phyloP scores from a whole-genome alignment of 2,329 filamentous ascomycete species.

The Blastomyces gilchristii region DNA sequence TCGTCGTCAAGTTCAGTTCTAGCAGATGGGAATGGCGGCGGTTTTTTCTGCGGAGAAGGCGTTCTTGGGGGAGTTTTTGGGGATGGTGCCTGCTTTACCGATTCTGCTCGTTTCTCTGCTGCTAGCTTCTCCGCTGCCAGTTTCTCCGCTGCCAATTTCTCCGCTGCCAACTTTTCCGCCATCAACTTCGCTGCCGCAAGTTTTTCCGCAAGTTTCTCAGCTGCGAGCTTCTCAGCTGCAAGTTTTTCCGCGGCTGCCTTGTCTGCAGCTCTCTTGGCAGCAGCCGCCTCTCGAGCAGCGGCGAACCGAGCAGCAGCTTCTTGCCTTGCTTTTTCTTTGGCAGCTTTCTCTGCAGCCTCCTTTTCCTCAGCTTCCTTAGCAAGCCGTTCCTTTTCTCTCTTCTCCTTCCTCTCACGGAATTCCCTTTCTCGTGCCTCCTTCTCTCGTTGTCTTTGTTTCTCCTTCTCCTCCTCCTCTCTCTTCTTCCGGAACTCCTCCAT shows the following conservation, averaged over 20 bases:
- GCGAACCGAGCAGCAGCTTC: conserved; percentile 19
- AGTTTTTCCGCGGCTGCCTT: conserved; percentile 27
- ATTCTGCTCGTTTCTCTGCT: conserved; percentile 20
- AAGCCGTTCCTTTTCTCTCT: conserved; percentile 24
- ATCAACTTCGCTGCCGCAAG: neutral
- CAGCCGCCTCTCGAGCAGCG: conserved; percentile 29
- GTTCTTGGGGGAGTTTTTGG: conserved; percentile 20
- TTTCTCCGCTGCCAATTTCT: conserved; percentile 24
- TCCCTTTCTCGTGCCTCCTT: conserved; percentile 34
- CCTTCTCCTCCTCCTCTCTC: conserved; percentile 30
- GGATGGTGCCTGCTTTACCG: conserved; percentile 17
- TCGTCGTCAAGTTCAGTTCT: conserved; percentile 49
- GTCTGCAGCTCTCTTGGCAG: conserved; percentile 26
- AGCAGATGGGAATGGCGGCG: conserved; percentile 28
- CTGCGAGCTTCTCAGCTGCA: conserved; percentile 28
- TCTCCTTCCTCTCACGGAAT: conserved; percentile 31
- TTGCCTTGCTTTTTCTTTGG: conserved; percentile 16
- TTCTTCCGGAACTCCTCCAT: conserved; percentile 30
- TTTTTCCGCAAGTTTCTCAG: neutral
- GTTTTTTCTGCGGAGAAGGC: conserved; percentile 33
- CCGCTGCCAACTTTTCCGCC: conserved; percentile 18
- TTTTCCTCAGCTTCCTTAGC: conserved; percentile 20
- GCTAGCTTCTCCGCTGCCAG: conserved; percentile 28
- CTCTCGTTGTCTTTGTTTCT: conserved; percentile 31
- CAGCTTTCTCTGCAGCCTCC: conserved; percentile 20